Evolutionary conservation across 75 land plant species (phyloP).

Genomic region (Gnetum montanum): DNA sequence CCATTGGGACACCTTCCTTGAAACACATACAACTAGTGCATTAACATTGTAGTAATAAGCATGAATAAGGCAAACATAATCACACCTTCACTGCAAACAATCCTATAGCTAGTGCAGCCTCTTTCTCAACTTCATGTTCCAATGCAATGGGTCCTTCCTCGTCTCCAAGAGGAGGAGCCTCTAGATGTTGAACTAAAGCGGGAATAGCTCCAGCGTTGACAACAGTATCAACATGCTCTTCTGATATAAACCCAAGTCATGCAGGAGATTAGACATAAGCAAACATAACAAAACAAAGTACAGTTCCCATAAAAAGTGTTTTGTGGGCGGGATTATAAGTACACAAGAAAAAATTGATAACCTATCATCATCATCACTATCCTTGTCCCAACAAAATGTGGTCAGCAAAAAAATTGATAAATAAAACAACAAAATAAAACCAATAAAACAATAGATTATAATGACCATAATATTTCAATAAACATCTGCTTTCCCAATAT

Average conservation of each 20-base stretch:
- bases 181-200: slow-evolving; percentile 78
- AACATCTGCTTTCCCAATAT: no score
- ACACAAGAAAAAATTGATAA: neutral
- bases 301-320: no score
- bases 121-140: slow-evolving; percentile 92
- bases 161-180: slow-evolving; percentile 39
- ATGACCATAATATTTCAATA: no score
- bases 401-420: no score
- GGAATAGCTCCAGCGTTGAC: slow-evolving; percentile 78
- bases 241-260: slow-evolving; percentile 40
- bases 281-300: slow-evolving; percentile 1
- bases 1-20: no score
- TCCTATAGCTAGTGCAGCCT: slow-evolving; percentile 78
- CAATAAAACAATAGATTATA: no score
- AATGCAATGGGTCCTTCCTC: slow-evolving; percentile 32
- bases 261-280: neutral
- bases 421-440: neutral
- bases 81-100: slow-evolving; percentile 84
- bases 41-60: no score
- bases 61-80: no score
- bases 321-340: neutral
- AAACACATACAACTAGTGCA: no score
- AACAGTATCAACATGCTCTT: slow-evolving; percentile 70
- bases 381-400: no score
- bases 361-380: neutral